Base-by-base conservation (phyloP, 768 basidiomycete genomes). In the Rhodotorula taiwanensis region DNA sequence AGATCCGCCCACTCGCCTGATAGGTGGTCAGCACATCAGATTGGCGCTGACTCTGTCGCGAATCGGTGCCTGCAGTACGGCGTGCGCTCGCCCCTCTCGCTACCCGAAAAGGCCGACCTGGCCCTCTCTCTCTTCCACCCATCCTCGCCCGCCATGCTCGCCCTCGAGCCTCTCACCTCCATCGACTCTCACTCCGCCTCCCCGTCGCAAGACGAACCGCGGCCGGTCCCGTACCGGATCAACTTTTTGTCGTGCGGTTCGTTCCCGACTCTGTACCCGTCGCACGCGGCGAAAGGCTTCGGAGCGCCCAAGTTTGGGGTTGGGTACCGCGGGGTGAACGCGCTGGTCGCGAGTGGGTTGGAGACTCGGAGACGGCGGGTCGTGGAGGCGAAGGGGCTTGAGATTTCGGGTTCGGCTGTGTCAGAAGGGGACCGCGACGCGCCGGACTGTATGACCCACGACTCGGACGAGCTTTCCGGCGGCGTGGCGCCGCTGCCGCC, bases 71-170 rank as follows among this genome's bases (percentile, higher is more conserved):
- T n/a, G 18, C 58, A 58, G 58, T 58, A 58, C 58, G 58, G 50
- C 23, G 23, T 58, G 9, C 15, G 31, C 1, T 33, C 42, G 4
- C 28, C 50, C 16, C 14, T 58, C 41, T 27, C 30, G 14, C 11
- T 58, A 14, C 58, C 49, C 4, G 20, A 27, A 9, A 58, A 58
- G 25, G 58, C 58, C 14, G 3, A 10, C 9, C 58, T 58, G 39
- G 49, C n/a, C 5, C 58, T 58, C 58, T 58, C 58, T 28, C 58
- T 58, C 41, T 52, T 58, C 31, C 1, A 9, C 41, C 39, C 55
- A 5, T 5, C 55, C 28, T 10, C 55, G 8, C 20, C 30, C 54
- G 31, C 42, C 13, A 2, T 44, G 11, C 23, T 11, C 44, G 5
- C 18, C 31, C 7, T 20, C 44, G 15, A 28, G 41, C 1, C 10